Conservation (phyloP, 2,329 filamentous ascomycete genomes). For the Lasiodiplodia hormozganensis region DNA sequence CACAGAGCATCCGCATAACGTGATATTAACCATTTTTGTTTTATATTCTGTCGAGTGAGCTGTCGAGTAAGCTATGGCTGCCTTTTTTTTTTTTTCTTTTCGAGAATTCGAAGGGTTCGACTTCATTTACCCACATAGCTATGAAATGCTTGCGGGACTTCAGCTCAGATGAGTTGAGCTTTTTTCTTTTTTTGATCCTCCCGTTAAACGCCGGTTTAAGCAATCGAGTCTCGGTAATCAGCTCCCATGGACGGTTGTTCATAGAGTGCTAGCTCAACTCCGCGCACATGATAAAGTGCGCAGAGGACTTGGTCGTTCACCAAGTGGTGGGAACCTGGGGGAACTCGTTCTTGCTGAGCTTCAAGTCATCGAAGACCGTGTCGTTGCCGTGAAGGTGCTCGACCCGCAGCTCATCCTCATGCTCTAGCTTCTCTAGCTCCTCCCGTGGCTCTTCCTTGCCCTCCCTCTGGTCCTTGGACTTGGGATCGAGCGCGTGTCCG, state of each 20-base stretch:
- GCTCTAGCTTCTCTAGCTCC: constrained; percentile 76
- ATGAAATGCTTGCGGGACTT: background rate
- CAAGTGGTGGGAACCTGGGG: constrained; percentile 68
- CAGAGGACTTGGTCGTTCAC: constrained; percentile 40
- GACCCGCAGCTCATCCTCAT: constrained; percentile 75
- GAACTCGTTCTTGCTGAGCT: constrained; percentile 68
- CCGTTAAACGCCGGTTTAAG: background rate
- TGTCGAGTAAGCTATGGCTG: no score
- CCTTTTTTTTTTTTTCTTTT: background rate
- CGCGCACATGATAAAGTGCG: background rate
- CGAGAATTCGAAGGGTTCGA: background rate
- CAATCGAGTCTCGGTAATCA: background rate
- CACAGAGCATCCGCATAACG: background rate
- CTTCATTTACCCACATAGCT: background rate
- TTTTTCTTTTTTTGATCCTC: background rate
- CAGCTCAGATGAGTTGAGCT: background rate
- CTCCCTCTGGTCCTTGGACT: constrained; percentile 63
- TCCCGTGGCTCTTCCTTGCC: constrained; percentile 70
- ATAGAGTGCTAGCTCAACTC: no score
- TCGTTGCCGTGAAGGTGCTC: constrained; percentile 65
- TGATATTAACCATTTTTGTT: background rate
- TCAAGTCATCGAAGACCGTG: constrained; percentile 66
- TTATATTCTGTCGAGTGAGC: background rate
- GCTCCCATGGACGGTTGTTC: background rate
- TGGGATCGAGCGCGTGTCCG: constrained; percentile 63